Evolutionary conservation across 768 basidiomycete genomes (phyloP).

Genomic region (Mycena rosella): DNA sequence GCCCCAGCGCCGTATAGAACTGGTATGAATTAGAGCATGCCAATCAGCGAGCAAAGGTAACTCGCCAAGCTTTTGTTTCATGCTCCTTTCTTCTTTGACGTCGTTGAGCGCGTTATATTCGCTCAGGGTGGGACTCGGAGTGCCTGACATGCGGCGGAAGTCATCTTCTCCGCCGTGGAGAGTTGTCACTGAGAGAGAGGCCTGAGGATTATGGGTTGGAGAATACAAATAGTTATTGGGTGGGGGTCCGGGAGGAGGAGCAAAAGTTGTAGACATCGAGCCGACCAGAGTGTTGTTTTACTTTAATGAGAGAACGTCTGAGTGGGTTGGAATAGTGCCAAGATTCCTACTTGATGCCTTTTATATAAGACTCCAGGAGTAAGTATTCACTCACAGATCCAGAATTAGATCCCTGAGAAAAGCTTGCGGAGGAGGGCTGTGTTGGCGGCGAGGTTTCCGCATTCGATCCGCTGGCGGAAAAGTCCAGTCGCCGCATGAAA

Average conservation of each 20-base stretch:
- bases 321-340: too few species aligned
- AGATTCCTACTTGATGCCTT: too few species aligned
- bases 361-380: too few species aligned
- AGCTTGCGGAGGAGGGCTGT: too few species aligned
- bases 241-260: slow-evolving; percentile 1
- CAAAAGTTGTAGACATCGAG: slow-evolving; percentile 26
- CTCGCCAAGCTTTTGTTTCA: slow-evolving; percentile 8
- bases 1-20: background rate
- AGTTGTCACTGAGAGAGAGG: background rate
- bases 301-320: too few species aligned
- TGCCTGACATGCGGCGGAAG: background rate
- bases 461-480: too few species aligned
- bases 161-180: background rate
- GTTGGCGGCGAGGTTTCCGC: too few species aligned
- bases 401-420: too few species aligned
- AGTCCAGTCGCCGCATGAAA: too few species aligned
- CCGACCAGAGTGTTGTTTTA: too few species aligned
- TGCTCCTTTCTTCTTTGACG: slow-evolving; percentile 1
- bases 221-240: background rate
- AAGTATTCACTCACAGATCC: too few species aligned
- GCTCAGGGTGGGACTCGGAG: slow-evolving; percentile 25
- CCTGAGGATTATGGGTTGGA: slow-evolving; percentile 4
- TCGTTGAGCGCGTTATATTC: slow-evolving; percentile 19
- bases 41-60: background rate
- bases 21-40: too few species aligned